phyloP scores from a whole-genome alignment of 495 filamentous ascomycete species.

The Cairneyella variabilis region DNA sequence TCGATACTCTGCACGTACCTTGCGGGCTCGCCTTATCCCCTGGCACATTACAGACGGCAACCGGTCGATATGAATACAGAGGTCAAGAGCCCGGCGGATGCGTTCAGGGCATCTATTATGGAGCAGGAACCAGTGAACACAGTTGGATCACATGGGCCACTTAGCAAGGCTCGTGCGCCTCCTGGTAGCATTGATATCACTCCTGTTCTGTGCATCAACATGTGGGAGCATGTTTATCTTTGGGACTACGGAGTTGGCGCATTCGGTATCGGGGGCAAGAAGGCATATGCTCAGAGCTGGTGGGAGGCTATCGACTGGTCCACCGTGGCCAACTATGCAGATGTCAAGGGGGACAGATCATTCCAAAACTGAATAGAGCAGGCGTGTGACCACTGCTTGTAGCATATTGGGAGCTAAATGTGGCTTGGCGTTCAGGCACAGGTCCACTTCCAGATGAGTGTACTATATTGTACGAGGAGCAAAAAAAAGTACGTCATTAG shows the following conservation, averaged over 20 bases:
- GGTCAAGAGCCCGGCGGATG: slow-evolving; percentile 18
- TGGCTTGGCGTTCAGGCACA: slow-evolving; percentile 14
- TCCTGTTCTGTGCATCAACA: slow-evolving; percentile 86
- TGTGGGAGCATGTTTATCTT: slow-evolving; percentile 94
- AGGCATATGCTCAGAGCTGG: slow-evolving; percentile 70
- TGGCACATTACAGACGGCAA: slow-evolving; percentile 79
- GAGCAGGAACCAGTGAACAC: slow-evolving; percentile 42
- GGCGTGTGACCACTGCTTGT: no score
- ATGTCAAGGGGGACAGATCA: no score
- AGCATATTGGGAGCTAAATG: slow-evolving; percentile 16
- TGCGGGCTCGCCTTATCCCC: slow-evolving; percentile 83
- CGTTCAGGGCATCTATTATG: slow-evolving; percentile 2
- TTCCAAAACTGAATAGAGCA: no score
- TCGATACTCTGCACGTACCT: slow-evolving; percentile 81
- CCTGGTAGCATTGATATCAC: slow-evolving; percentile 67
- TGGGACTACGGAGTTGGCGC: slow-evolving; percentile 68
- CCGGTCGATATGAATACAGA: slow-evolving; percentile 72
- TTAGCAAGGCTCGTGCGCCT: slow-evolving; percentile 36
- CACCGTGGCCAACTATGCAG: slow-evolving; percentile 45
- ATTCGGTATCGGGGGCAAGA: slow-evolving; percentile 55
- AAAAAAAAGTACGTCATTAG: background rate
- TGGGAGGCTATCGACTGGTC: slow-evolving; percentile 87
- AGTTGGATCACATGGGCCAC: slow-evolving; percentile 41
- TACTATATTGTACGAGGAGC: slow-evolving; percentile 19
- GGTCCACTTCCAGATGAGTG: background rate